These are phyloP conservation scores for Clarireedia homoeocarpa DNA, from an alignment of 2,329 filamentous ascomycete species.

Conservation along the genomic window DNA sequence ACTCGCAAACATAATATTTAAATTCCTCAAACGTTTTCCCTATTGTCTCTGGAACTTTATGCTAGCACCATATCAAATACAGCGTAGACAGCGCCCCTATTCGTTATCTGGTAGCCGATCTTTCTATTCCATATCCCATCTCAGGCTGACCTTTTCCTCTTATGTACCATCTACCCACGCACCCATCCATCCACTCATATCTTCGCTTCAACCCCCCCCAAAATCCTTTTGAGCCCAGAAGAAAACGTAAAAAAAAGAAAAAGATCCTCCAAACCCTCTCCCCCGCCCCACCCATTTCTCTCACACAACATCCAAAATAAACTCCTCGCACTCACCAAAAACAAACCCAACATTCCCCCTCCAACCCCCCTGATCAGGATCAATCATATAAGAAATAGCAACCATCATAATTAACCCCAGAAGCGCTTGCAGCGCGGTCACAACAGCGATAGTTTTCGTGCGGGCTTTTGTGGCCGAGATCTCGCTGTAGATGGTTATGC, in stretches of 20 bases:
- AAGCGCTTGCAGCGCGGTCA: slow-evolving; percentile 17
- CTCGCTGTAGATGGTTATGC: slow-evolving; percentile 37
- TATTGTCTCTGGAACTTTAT: slow-evolving; percentile 37
- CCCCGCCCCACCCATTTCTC: too few species aligned
- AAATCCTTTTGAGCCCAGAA: too few species aligned
- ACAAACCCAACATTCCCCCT: slow-evolving; percentile 27
- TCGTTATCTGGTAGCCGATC: background rate
- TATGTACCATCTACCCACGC: too few species aligned
- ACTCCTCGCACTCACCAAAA: slow-evolving; percentile 16
- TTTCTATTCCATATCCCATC: background rate
- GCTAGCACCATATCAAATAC: slow-evolving; percentile 33
- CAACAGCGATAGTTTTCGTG: slow-evolving; percentile 20
- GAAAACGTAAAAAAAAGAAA: too few species aligned
- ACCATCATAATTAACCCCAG: slow-evolving; percentile 19
- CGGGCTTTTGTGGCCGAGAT: slow-evolving; percentile 37
- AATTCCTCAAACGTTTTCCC: slow-evolving; percentile 39
- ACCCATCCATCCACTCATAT: too few species aligned
- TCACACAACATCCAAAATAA: background rate
- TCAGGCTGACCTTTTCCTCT: background rate
- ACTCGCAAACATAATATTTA: slow-evolving; percentile 38
- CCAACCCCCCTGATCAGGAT: slow-evolving; percentile 29
- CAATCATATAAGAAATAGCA: slow-evolving; percentile 27
- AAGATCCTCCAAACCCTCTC: too few species aligned
- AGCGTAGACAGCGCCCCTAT: slow-evolving; percentile 35
- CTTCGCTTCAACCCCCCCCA: too few species aligned